A percentile compares a stretch with the other conserved stretches of the same genome.
Evolutionary conservation across 2,329 filamentous ascomycete genomes (phyloP).

Genomic region (Alternaria burnsii): DNA sequence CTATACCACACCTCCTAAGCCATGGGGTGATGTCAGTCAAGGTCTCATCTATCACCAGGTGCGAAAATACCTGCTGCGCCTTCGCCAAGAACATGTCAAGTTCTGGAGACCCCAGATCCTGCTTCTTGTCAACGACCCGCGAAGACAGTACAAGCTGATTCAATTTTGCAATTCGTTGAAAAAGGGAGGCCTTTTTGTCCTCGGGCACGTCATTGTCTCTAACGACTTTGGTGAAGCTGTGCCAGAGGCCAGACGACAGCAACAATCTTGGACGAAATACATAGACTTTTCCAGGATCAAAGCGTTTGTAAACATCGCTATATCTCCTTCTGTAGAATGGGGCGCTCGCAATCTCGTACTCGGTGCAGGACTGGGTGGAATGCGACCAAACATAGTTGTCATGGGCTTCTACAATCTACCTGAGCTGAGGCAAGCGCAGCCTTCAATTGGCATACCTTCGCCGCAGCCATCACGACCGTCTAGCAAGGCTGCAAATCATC

Average conservation of each 20-base stretch:
- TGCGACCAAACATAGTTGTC: slow-evolving; percentile 88
- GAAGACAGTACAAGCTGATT: slow-evolving; percentile 82
- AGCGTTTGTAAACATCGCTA: slow-evolving; percentile 85
- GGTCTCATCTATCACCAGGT: slow-evolving; percentile 90
- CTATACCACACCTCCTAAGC: slow-evolving; percentile 83
- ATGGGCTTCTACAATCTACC: slow-evolving; percentile 82
- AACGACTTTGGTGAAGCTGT: slow-evolving; percentile 81
- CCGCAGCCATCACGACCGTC: slow-evolving; percentile 49
- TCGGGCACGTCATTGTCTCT: slow-evolving; percentile 88
- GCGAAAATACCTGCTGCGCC: slow-evolving; percentile 82
- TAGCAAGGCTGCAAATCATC: slow-evolving; percentile 36
- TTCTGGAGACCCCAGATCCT: slow-evolving; percentile 93
- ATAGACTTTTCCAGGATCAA: slow-evolving; percentile 89
- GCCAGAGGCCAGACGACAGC: slow-evolving; percentile 81
- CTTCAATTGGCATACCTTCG: slow-evolving; percentile 66
- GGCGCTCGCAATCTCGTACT: slow-evolving; percentile 83
- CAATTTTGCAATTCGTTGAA: slow-evolving; percentile 93
- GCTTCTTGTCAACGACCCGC: slow-evolving; percentile 81
- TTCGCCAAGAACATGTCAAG: slow-evolving; percentile 88
- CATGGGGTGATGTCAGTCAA: slow-evolving; percentile 90
- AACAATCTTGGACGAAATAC: slow-evolving; percentile 83
- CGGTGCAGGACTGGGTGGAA: slow-evolving; percentile 82
- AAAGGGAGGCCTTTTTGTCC: slow-evolving; percentile 83
- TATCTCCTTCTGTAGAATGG: slow-evolving; percentile 85
- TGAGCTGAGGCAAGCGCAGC: slow-evolving; percentile 71